Conservation (phyloP, 805 yeast genomes). For the Sugiyamaella smithiae region DNA sequence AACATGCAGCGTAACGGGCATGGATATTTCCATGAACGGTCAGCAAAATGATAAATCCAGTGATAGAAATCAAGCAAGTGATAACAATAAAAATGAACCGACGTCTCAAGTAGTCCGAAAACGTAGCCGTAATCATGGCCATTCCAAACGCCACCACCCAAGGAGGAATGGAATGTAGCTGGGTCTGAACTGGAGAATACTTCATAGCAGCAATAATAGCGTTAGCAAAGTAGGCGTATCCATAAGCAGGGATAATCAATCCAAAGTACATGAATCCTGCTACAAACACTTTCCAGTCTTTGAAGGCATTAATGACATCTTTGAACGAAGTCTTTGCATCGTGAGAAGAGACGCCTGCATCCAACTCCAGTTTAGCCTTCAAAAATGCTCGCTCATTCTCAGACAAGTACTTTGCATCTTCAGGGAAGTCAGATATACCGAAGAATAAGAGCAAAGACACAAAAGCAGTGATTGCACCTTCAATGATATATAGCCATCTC, state of each 20-base stretch:
- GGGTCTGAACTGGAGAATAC: conserved; percentile 68
- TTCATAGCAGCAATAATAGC: conserved; percentile 61
- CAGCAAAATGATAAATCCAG: conserved; percentile 56
- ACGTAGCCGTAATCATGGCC: conserved; percentile 57
- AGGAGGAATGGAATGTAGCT: conserved; percentile 80
- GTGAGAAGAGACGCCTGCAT: conserved; percentile 49
- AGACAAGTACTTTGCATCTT: conserved; percentile 54
- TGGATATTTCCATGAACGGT: conserved; percentile 40
- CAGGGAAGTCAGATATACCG: conserved; percentile 69
- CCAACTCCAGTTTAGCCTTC: conserved; percentile 57
- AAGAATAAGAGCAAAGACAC: conserved; percentile 41
- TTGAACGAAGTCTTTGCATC: conserved; percentile 45
- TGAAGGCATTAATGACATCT: conserved; percentile 50
- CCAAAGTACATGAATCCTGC: conserved; percentile 64
- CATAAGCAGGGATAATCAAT: conserved; percentile 67
- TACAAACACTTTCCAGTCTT: conserved; percentile 57
- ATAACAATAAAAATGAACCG: conserved; percentile 31
- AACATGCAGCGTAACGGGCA: conserved; percentile 62
- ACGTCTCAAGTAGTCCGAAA: conserved; percentile 54
- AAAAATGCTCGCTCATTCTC: conserved; percentile 53
- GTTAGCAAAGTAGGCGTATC: conserved; percentile 72
- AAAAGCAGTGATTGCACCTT: conserved; percentile 41
- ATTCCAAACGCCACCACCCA: conserved; percentile 76
- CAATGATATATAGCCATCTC: conserved; percentile 56
- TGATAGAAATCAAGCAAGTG: conserved; percentile 40